Evolutionary conservation across 2,329 filamentous ascomycete genomes (phyloP), one percentile per base, ranked within the genome.

Genomic region (Botrytis galanthina): DNA sequence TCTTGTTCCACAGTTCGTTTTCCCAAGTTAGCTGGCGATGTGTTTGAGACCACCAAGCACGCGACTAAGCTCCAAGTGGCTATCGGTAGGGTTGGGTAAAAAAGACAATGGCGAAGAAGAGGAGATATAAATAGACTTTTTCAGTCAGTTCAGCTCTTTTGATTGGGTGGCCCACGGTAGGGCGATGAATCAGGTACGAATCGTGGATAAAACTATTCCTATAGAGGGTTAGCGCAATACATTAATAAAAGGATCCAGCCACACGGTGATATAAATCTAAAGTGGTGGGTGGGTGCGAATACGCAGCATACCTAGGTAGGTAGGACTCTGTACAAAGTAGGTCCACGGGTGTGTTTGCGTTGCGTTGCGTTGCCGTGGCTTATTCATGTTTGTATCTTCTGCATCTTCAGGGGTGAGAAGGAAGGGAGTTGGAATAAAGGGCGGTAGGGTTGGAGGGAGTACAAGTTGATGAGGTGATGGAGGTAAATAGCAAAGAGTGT

Each of bases 81-180:
- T 29, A 63, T 63, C 39, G 39, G 39, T 46, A 64, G 29, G 61
- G 39, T 63, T 44, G 44, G 7, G 18, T 18, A 14, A 63, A 63
- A 46, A 64, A 48, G 42, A 46, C n/a, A 29, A 64, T 46, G 29
- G 62, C 29, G 37, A 62, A 29, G 62, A 32, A 14, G 14, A 44
- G 29, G 20, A 1, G 62, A 48, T 66, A 66, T 66, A 35, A 66
- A 66, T 66, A 66, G 62, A 66, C 16, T 62, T 37, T 16, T n/a
- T n/a, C 37, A 14, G 22, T 39, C 26, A 39, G 35, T 37, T 3
- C 59, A 4, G 35, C 8, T 42, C 5, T 18, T 20, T 42, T 39
- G 3, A n/a, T 39, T n/a, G 60, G 35, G 1, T 32, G 51, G 29
- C 51, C 51, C 51, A 57, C n/a, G 51, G n/a, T 62, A 42, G 60